Evolutionary conservation across 768 basidiomycete species (phyloP).

Genomic region (Amyloporia xantha): DNA sequence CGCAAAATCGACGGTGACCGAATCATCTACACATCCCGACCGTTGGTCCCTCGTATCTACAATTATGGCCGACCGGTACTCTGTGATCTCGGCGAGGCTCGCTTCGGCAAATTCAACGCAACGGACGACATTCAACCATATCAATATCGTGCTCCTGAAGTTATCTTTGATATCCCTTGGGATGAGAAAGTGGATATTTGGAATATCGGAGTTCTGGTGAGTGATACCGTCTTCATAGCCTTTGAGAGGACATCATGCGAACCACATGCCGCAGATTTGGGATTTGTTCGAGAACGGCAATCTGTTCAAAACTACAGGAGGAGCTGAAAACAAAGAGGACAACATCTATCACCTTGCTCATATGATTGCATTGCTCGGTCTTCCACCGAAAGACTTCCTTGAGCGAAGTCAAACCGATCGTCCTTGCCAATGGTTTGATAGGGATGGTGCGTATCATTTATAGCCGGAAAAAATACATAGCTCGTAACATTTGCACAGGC

Average conservation of each 20-base stretch:
- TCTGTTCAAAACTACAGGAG: constrained; percentile 7
- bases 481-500: constrained; percentile 1
- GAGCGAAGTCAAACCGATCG: constrained; percentile 2
- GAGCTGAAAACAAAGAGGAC: background rate
- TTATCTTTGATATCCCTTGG: constrained; percentile 24
- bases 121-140: constrained; percentile 19
- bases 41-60: background rate
- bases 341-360: constrained; percentile 10
- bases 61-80: constrained; percentile 12
- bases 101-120: constrained; percentile 6
- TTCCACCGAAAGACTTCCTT: constrained; percentile 11
- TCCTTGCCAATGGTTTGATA: constrained; percentile 8
- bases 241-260: background rate
- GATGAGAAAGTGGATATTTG: constrained; percentile 25
- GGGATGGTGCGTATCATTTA: constrained; percentile 1
- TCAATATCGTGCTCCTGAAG: constrained; percentile 25
- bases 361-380: constrained; percentile 15
- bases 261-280: constrained; percentile 5
- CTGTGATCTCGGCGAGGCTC: constrained; percentile 22
- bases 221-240: background rate
- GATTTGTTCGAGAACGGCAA: constrained; percentile 7
- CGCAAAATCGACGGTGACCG: constrained; percentile 8
- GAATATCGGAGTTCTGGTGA: constrained; percentile 25
- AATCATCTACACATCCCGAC: constrained; percentile 8
- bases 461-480: background rate